Evolutionary conservation across 306 rosid genomes (phyloP), one percentile per base, ranked within the genome.

Genomic region (Carpinus fangiana): DNA sequence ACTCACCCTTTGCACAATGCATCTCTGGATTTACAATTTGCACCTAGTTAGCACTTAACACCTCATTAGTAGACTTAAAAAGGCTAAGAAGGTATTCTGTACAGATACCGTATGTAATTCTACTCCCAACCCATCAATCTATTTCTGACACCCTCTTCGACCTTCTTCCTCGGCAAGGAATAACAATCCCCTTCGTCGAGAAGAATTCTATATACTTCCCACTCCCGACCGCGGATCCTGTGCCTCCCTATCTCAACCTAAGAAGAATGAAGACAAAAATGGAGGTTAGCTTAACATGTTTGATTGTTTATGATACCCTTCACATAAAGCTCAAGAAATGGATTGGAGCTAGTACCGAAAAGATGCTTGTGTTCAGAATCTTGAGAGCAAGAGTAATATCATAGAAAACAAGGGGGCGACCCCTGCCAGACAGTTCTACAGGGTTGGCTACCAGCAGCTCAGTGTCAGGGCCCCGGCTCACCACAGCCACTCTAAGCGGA

Each of bases 361-460:
- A 87, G 34, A 89, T 87, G 60, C 60, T 76, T 7, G 70, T 79
- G 47, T 73, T 62, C 46, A 86, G 92, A 45, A 72, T 56, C 69
- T 88, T 82, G 79, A 88, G 79, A 67, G 92, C 90, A 7, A 82
- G 84, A 50, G 90, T 77, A 36, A 88, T 84, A 50, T 88, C 92
- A 14, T 84, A 83, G 50, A 89, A 86, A 14, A 89, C 92, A 56
- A 84, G 88, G 46, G 90, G 90, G 21, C 90, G 90, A 1, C 93
- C 93, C 78, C 79, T 73, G 75, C 93, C 84, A 16, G 90, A 87
- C 68, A 89, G 79, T 80, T 89, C 93, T 41, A 89, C 93, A 0
- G 90, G 90, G 65, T 89, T 89, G 8, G 90, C 90, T 50, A 89
- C 93, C 68, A 89, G 76, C 73, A 89, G 86, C 83, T 89, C 93